Evolutionary conservation across 2,329 filamentous ascomycete genomes (phyloP).

Genomic region (Xylariaceae sp.): DNA sequence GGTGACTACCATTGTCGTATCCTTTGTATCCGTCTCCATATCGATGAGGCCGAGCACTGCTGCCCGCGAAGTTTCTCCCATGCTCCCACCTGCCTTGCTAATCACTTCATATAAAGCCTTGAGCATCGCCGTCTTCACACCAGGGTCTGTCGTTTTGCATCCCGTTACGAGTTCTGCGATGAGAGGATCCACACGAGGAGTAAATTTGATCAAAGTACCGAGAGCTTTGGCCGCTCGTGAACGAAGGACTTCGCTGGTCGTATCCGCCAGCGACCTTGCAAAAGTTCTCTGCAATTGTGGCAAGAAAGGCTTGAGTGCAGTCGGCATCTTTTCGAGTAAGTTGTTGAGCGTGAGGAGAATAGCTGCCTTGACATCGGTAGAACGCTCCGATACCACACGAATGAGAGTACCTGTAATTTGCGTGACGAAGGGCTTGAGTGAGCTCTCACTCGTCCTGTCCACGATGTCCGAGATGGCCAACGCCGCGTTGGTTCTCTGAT

Average conservation of each 20-base stretch:
- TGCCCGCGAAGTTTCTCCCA: conserved; percentile 84
- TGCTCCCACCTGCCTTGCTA: conserved; percentile 88
- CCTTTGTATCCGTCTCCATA: conserved; percentile 70
- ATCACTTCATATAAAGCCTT: conserved; percentile 96
- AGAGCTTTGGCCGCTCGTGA: conserved; percentile 88
- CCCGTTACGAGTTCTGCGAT: conserved; percentile 92
- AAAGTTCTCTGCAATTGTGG: conserved; percentile 96
- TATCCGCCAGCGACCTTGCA: conserved; percentile 90
- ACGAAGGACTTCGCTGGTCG: conserved; percentile 82
- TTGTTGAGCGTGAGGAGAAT: conserved; percentile 94
- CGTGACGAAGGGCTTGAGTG: conserved; percentile 90
- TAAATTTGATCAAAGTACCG: conserved; percentile 92
- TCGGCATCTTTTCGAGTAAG: conserved; percentile 91
- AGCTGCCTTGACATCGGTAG: conserved; percentile 91
- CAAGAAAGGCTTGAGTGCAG: conserved; percentile 92
- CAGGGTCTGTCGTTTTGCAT: conserved; percentile 81
- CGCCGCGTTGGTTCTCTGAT: conserved; percentile 88
- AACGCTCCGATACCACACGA: conserved; percentile 93
- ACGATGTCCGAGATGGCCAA: conserved; percentile 94
- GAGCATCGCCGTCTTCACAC: conserved; percentile 92
- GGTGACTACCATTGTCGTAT: conserved; percentile 78
- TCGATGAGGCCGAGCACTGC: conserved; percentile 90
- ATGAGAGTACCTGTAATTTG: conserved; percentile 97
- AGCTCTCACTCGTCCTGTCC: conserved; percentile 82
- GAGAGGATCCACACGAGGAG: conserved; percentile 89